Evolutionary conservation across 2,329 filamentous ascomycete species (phyloP), one percentile per base, ranked within the genome.

Genomic region (Fusarium tupiense): DNA sequence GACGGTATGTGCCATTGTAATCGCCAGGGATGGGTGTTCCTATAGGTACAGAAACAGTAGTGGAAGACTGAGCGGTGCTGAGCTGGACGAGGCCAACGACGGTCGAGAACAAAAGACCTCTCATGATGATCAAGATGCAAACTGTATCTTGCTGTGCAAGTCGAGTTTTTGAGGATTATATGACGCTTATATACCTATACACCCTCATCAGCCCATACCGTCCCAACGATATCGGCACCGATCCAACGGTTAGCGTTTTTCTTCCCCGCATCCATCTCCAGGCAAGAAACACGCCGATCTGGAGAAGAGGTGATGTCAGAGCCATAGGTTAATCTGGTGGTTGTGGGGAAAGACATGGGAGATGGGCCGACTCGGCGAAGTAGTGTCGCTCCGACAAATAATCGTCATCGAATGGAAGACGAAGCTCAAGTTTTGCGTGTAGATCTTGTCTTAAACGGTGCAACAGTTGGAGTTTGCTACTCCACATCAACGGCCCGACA

Each of bases 1-100:
- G 89, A 19, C 88, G 82, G 41, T 79, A 79, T 26, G 66, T 72
- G 64, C 77, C 80, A 56, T 64, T 63, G 62, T 80, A 80, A 50
- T 78, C 64, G 26, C 79, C 79, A 2, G 65, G 33, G 7, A 81
- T 64, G 9, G 79, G 76, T 22, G 60, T 69, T 6, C 74, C 78
- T 1, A 76, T 77, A 1, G 78, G 74, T 11, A 79, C 73, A 31
- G 54, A 7, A 20, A 26, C 22, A 12, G 46, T 33, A 1, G 65
- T 68, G 5, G 57, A 26, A 19, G 65, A 41, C 11, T 61, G 46
- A 4, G 60, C 52, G 8, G 29, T 10, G 10, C 38, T 35, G 0
- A 61, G 24, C 41, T 53, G 62, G 19, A 37, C 37, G 19, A 69
- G 67, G 16, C 67, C 59, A 47, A 44, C 33, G 37, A 64, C 8